Conservation (phyloP, 2,329 filamentous ascomycete species). For the Talaromyces sp. region DNA sequence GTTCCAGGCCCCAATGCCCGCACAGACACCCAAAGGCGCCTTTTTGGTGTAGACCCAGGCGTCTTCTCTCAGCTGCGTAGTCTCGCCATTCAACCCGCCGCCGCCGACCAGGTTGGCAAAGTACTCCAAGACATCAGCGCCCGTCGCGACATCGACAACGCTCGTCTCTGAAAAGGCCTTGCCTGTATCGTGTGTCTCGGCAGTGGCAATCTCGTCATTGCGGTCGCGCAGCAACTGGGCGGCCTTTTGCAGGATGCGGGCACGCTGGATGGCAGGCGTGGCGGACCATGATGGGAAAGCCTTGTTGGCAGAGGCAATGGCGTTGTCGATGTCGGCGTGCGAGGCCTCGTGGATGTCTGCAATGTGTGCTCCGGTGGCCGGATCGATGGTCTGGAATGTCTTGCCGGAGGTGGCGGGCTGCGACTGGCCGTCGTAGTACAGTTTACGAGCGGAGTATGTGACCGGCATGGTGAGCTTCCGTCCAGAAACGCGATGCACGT, state of each 20-base stretch:
- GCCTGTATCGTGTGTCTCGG: conserved; percentile 81
- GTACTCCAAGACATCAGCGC: conserved; percentile 80
- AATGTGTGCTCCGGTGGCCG: conserved; percentile 62
- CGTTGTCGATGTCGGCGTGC: conserved; percentile 60
- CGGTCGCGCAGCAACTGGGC: conserved; percentile 65
- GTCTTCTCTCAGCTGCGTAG: conserved; percentile 64
- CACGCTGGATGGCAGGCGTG: conserved; percentile 67
- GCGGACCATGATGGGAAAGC: conserved; percentile 73
- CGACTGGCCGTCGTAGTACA: conserved; percentile 68
- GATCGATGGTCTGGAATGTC: conserved; percentile 68
- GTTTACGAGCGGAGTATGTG: conserved; percentile 51
- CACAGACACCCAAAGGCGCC: conserved; percentile 75
- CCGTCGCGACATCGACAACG: conserved; percentile 74
- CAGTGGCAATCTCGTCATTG: conserved; percentile 71
- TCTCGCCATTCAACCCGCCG: conserved; percentile 75
- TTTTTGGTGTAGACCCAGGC: conserved; percentile 81
- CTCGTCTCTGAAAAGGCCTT: conserved; percentile 82
- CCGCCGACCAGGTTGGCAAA: conserved; percentile 74
- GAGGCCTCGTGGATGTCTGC: conserved; percentile 69
- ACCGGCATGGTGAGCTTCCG: conserved; percentile 10
- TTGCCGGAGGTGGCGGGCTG: conserved; percentile 55
- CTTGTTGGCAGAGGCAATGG: conserved; percentile 61
- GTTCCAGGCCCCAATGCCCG: conserved; percentile 85
- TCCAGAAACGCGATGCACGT: not conserved
- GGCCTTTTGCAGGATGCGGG: conserved; percentile 71